A percentile compares a stretch with the other conserved stretches of the same genome.
Evolutionary conservation across 2,329 filamentous ascomycete genomes (phyloP).

Genomic region (Penicillium olsonii): DNA sequence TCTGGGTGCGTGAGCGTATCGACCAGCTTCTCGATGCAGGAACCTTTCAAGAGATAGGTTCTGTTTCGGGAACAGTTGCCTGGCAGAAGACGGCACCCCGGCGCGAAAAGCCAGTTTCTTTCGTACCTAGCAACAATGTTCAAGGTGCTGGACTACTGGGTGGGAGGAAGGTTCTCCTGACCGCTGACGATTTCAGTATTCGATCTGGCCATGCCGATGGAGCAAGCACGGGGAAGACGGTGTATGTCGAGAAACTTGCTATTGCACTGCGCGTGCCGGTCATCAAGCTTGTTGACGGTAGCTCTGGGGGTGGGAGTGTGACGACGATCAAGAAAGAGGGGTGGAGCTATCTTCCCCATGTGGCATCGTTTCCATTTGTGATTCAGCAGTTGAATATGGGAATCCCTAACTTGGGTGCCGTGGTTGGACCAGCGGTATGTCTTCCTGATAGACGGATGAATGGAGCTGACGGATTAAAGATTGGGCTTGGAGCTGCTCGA

Average conservation of each 20-base stretch:
- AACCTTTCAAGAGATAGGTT: slow-evolving; percentile 62
- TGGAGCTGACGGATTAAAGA: slow-evolving; percentile 31
- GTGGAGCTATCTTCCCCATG: slow-evolving; percentile 62
- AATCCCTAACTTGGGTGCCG: slow-evolving; percentile 65
- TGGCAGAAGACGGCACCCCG: slow-evolving; percentile 52
- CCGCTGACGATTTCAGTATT: slow-evolving; percentile 65
- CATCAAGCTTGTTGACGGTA: slow-evolving; percentile 65
- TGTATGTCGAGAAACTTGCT: slow-evolving; percentile 64
- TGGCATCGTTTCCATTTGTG: slow-evolving; percentile 56
- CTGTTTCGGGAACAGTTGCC: slow-evolving; percentile 59
- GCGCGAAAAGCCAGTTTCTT: slow-evolving; percentile 49
- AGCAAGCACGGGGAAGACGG: slow-evolving; percentile 57
- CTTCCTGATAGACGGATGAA: not conserved
- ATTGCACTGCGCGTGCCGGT: slow-evolving; percentile 60
- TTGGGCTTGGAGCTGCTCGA: slow-evolving; percentile 63
- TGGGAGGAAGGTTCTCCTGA: slow-evolving; percentile 59
- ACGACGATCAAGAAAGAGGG: slow-evolving; percentile 59
- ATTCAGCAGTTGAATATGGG: slow-evolving; percentile 62
- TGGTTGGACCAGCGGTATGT: slow-evolving; percentile 59
- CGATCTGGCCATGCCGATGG: slow-evolving; percentile 67
- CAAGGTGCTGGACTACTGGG: slow-evolving; percentile 59
- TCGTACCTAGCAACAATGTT: slow-evolving; percentile 63
- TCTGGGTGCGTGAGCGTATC: slow-evolving; percentile 66
- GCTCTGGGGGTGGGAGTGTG: slow-evolving; percentile 63
- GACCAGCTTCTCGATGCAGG: slow-evolving; percentile 58